Conservation (phyloP, 2,329 filamentous ascomycete species). For the Calycina herbarum region DNA sequence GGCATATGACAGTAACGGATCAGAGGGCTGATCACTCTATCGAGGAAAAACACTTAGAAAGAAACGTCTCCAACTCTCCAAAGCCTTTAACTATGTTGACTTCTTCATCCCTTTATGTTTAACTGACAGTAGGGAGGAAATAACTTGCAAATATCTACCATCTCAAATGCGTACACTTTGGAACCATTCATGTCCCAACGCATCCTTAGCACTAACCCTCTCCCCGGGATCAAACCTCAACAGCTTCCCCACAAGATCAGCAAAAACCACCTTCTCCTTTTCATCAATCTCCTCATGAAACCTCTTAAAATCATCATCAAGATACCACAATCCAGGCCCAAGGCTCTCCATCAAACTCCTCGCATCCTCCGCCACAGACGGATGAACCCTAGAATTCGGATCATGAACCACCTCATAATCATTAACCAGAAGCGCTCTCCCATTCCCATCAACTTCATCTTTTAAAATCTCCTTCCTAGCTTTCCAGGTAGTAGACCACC, state of each 20-base stretch:
- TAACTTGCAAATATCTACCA: not conserved
- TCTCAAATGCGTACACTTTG: not conserved
- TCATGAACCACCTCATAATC: too few relatives aligned
- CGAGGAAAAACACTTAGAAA: too few relatives aligned
- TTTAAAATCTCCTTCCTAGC: not conserved
- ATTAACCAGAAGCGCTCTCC: not conserved
- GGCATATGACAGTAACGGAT: too few relatives aligned
- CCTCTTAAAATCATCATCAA: not conserved
- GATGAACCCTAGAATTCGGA: not conserved
- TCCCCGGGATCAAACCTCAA: not conserved
- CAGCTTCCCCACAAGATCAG: not conserved
- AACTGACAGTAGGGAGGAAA: too few relatives aligned
- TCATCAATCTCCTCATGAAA: not conserved
- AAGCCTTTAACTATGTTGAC: too few relatives aligned
- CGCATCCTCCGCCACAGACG: not conserved
- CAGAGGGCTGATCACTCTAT: too few relatives aligned
- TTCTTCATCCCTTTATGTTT: too few relatives aligned
- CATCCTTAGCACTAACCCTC: not conserved
- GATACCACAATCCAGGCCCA: too few relatives aligned
- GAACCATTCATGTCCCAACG: not conserved
- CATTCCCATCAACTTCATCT: not conserved
- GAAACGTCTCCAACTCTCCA: too few relatives aligned
- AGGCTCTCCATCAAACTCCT: not conserved
- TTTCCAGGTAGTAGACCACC: too few relatives aligned
- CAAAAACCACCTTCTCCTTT: not conserved